phyloP scores from a whole-genome alignment of 768 basidiomycete species.

The Agaricus subrufescens region DNA sequence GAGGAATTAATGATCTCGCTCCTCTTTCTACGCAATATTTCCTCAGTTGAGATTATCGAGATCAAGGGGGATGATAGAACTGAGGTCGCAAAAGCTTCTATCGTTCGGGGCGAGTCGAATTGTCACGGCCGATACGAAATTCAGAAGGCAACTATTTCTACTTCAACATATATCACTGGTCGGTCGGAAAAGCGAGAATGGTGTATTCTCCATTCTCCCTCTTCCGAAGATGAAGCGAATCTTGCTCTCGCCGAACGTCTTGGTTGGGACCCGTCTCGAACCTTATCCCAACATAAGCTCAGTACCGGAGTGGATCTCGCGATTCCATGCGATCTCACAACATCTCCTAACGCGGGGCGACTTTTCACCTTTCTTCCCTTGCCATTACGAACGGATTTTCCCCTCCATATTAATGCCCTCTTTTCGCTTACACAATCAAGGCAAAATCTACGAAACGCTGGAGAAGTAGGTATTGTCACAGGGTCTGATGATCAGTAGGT shows the following conservation, averaged over 20 bases:
- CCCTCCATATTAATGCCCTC: conserved; percentile 39
- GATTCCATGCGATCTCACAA: conserved; percentile 20
- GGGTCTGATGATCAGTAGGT: conserved; percentile 39
- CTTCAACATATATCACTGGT: background rate
- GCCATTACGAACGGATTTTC: conserved; percentile 40
- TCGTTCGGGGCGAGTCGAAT: conserved; percentile 10
- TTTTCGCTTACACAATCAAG: conserved; percentile 43
- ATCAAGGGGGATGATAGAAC: conserved; percentile 22
- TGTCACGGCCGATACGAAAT: background rate
- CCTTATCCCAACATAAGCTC: conserved; percentile 37
- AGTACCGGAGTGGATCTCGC: conserved; percentile 34
- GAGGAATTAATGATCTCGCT: conserved; percentile 35
- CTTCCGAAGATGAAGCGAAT: conserved; percentile 20
- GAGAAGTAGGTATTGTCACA: conserved; percentile 31
- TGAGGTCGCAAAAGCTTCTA: background rate
- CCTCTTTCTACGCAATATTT: conserved; percentile 39
- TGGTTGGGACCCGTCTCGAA: conserved; percentile 17
- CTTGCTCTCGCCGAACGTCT: conserved; percentile 20
- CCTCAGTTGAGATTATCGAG: conserved; percentile 33
- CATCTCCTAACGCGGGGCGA: conserved; percentile 22
- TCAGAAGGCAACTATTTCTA: conserved; percentile 13
- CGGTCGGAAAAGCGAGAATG: conserved; percentile 21
- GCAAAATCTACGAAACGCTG: conserved; percentile 38
- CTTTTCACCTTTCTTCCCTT: conserved; percentile 48
- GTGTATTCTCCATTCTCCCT: conserved; percentile 28